These are phyloP conservation scores for Rhizoclosmatium globosum DNA, from an alignment of 192 early-diverging fungal species.

Conservation along the genomic window DNA sequence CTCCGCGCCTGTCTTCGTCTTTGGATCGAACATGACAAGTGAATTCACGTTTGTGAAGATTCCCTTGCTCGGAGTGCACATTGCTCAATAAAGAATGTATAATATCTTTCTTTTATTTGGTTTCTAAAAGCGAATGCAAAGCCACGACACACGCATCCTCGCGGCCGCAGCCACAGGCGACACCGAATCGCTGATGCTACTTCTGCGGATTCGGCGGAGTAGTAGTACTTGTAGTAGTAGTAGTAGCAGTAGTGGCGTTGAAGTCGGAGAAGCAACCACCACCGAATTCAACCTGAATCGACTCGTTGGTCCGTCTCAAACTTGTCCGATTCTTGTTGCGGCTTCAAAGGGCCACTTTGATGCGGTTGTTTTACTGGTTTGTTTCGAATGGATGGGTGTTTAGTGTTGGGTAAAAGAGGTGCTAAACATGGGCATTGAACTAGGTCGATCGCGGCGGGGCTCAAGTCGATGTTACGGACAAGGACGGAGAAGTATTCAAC, in stretches of 20 bases:
- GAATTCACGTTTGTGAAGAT: no score
- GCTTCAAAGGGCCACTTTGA: slow-evolving; percentile 15
- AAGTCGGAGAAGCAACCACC: no score
- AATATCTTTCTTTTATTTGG: no score
- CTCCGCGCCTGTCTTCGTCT: no score
- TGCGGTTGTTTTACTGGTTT: slow-evolving; percentile 22
- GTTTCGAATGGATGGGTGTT: neutral
- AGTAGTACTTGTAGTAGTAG: neutral
- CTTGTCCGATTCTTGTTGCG: no score
- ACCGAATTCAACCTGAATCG: no score
- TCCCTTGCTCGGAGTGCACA: no score
- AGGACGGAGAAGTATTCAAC: slow-evolving; percentile 68
- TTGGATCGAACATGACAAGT: no score
- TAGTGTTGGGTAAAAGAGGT: slow-evolving; percentile 56
- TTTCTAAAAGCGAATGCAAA: no score
- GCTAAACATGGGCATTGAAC: slow-evolving; percentile 56
- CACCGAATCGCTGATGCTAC: slow-evolving; percentile 5
- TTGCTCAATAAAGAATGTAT: no score
- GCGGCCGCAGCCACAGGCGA: slow-evolving; percentile 2
- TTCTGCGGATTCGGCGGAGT: slow-evolving; percentile 1
- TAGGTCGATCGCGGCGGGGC: slow-evolving; percentile 67
- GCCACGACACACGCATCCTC: no score
- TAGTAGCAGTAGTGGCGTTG: neutral
- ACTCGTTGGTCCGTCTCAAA: no score
- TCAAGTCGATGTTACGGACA: slow-evolving; percentile 65